These are phyloP conservation scores for Ceratobasidium sp. DNA, from an alignment of 1,284 basidiomycete genomes.

Conservation along the genomic window DNA sequence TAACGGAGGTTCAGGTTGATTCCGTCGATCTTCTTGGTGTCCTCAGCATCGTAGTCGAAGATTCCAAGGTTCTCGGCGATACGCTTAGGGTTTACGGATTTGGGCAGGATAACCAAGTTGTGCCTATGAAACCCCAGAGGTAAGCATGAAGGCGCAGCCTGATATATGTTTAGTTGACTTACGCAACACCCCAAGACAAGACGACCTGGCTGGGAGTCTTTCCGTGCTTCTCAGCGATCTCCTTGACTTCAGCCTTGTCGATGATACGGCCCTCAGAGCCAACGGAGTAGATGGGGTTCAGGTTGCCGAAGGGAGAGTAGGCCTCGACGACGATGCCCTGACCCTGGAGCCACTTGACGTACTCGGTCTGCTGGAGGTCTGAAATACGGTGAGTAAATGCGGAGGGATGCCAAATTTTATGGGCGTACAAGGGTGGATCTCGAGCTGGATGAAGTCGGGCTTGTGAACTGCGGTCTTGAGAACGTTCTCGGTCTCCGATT, in stretches of 20 bases:
- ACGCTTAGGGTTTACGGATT: slow-evolving; percentile 35
- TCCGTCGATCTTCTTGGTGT: slow-evolving; percentile 8
- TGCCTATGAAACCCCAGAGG: background rate
- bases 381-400: background rate
- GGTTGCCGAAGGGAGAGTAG: slow-evolving; percentile 57
- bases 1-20: slow-evolving; percentile 38
- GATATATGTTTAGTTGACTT: slow-evolving; percentile 48
- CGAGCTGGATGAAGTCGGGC: slow-evolving; percentile 53
- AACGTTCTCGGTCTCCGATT: slow-evolving; percentile 71
- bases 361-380: slow-evolving; percentile 56
- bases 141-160: background rate
- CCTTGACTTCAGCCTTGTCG: slow-evolving; percentile 52
- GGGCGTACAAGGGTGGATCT: slow-evolving; percentile 58
- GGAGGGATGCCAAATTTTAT: too few species aligned
- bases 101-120: slow-evolving; percentile 39
- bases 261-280: slow-evolving; percentile 52
- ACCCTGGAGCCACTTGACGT: slow-evolving; percentile 56
- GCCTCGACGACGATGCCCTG: slow-evolving; percentile 55
- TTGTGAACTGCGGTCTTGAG: slow-evolving; percentile 56
- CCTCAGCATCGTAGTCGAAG: slow-evolving; percentile 31
- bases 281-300: slow-evolving; percentile 52
- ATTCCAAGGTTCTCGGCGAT: slow-evolving; percentile 33
- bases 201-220: slow-evolving; percentile 55
- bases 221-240: slow-evolving; percentile 56
- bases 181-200: slow-evolving; percentile 55